phyloP scores from a whole-genome alignment of 1,284 basidiomycete genomes.

The Leccinum pachyderme region DNA sequence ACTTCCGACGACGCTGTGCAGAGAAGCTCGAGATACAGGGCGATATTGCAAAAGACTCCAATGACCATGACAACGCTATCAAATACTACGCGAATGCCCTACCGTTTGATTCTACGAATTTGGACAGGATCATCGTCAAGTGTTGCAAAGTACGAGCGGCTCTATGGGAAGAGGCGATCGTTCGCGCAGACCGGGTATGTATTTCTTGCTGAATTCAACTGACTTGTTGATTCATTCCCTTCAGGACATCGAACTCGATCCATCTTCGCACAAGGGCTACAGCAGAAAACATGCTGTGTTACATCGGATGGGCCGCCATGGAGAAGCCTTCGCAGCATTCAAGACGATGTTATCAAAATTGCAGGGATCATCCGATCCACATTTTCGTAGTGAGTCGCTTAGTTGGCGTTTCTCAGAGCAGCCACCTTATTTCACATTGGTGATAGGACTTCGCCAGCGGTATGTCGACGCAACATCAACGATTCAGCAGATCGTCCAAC shows the following conservation, averaged over 20 bases:
- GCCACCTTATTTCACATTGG: background rate
- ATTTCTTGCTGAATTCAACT: background rate
- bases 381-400: background rate
- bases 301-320: background rate
- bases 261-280: slow-evolving; percentile 4
- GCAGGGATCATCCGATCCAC: background rate
- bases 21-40: slow-evolving; percentile 5
- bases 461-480: background rate
- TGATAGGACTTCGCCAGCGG: background rate
- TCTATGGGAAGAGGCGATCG: slow-evolving; percentile 3
- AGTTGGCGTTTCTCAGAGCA: background rate
- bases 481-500: background rate
- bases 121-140: slow-evolving; percentile 1
- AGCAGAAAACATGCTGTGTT: slow-evolving; percentile 6
- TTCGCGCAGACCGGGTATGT: slow-evolving; percentile 12
- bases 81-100: slow-evolving; percentile 2
- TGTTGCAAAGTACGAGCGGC: slow-evolving; percentile 3
- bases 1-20: background rate
- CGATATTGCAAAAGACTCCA: background rate
- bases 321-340: slow-evolving; percentile 1
- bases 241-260: slow-evolving; percentile 5
- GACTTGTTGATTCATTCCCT: background rate
- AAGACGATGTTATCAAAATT: slow-evolving; percentile 2
- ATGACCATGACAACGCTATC: background rate
- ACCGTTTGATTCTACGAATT: background rate